These are phyloP conservation scores for Gnomoniopsis sp. DNA, from an alignment of 2,329 filamentous ascomycete species.

Conservation along the genomic window DNA sequence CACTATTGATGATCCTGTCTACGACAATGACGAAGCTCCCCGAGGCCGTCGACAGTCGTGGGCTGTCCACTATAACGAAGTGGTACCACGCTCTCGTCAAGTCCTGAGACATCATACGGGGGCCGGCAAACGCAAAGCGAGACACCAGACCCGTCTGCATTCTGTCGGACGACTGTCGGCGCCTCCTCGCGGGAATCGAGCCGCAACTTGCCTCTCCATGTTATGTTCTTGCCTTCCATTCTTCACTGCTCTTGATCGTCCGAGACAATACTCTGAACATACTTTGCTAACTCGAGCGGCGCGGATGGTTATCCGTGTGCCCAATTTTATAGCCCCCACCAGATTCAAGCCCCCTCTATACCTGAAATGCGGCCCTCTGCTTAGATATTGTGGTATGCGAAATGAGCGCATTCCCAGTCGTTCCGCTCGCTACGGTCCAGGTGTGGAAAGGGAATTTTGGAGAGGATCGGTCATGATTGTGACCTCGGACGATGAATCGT, in stretches of 20 bases:
- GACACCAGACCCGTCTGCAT: slow-evolving; percentile 13
- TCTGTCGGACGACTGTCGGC: slow-evolving; percentile 8
- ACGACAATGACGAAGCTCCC: neutral
- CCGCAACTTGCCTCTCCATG: neutral
- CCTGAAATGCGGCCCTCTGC: slow-evolving; percentile 83
- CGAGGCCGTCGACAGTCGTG: slow-evolving; percentile 4
- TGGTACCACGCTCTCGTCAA: slow-evolving; percentile 2
- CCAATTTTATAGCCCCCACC: slow-evolving; percentile 47
- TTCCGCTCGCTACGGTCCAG: slow-evolving; percentile 31
- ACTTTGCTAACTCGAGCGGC: slow-evolving; percentile 62
- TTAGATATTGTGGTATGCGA: slow-evolving; percentile 84
- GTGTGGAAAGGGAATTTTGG: slow-evolving; percentile 73
- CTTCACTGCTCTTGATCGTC: neutral
- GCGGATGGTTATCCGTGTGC: slow-evolving; percentile 39
- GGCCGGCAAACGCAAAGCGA: slow-evolving; percentile 15
- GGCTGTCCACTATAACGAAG: slow-evolving; percentile 5
- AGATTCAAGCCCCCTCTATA: slow-evolving; percentile 81
- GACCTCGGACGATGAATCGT: slow-evolving; percentile 78
- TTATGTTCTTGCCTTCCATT: slow-evolving; percentile 3
- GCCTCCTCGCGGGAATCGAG: neutral
- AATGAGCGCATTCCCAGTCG: slow-evolving; percentile 50
- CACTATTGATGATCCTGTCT: neutral
- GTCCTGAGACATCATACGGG: slow-evolving; percentile 9
- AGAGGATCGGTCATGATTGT: slow-evolving; percentile 95
- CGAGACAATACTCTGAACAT: slow-evolving; percentile 7